A percentile compares a stretch with the other conserved stretches of the same genome.
Evolutionary conservation across 2,329 filamentous ascomycete species (phyloP).

Genomic region (Aspergillus carbonarius): DNA sequence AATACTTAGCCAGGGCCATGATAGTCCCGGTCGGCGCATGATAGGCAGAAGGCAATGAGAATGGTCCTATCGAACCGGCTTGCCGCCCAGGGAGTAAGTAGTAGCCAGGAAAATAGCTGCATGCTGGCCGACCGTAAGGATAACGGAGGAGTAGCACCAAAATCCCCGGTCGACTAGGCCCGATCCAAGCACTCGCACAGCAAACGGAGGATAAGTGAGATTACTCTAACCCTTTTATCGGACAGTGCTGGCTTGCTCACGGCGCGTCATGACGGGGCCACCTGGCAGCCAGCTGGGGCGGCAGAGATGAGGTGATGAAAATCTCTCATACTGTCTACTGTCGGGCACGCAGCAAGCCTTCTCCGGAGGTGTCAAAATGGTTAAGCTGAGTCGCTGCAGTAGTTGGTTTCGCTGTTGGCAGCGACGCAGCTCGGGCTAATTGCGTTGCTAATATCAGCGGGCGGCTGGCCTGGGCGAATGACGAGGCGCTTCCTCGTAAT

Average conservation of each 20-base stretch:
- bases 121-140: not conserved
- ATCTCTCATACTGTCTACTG: not conserved
- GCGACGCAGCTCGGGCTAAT: not conserved
- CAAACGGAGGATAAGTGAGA: not conserved
- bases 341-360: not conserved
- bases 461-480: too few species aligned
- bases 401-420: not conserved
- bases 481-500: too few species aligned
- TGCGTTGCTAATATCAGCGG: not conserved
- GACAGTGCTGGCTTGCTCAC: not conserved
- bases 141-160: too few species aligned
- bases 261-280: not conserved
- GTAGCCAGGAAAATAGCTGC: not conserved
- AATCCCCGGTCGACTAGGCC: not conserved
- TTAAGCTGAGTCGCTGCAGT: not conserved
- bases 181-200: not conserved
- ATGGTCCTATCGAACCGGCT: not conserved
- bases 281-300: not conserved
- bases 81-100: not conserved
- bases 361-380: not conserved
- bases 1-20: not conserved
- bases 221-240: not conserved
- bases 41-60: too few species aligned
- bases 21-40: not conserved
- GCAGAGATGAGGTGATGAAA: not conserved